A percentile compares a stretch with the other conserved stretches of the same genome.
Evolutionary conservation across 1,139 yeast genomes (phyloP).

Genomic region (Candida glucosophila): DNA sequence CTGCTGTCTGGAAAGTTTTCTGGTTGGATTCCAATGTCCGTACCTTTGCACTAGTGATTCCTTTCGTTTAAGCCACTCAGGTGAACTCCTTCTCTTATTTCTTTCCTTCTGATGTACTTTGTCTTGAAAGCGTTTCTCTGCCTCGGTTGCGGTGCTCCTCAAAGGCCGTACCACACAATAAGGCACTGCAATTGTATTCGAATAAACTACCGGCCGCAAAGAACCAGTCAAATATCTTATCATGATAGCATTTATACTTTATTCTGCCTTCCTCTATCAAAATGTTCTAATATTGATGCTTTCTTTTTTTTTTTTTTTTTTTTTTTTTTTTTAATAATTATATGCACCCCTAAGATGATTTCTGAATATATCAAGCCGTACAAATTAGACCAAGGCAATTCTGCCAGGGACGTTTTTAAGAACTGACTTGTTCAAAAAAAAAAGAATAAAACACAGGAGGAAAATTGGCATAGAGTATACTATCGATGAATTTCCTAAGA

Average conservation of each 20-base stretch:
- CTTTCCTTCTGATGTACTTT: slow-evolving; percentile 9
- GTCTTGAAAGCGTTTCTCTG: slow-evolving; percentile 9
- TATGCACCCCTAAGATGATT: too few species aligned
- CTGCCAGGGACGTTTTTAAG: not conserved
- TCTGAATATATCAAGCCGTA: slow-evolving; percentile 1
- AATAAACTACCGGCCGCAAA: too few species aligned
- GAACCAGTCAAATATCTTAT: too few species aligned
- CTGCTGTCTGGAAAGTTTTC: slow-evolving; percentile 58
- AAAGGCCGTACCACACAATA: too few species aligned
- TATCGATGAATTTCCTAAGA: slow-evolving; percentile 78
- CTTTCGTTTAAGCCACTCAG: slow-evolving; percentile 62
- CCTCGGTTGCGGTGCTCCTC: too few species aligned
- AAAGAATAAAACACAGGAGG: not conserved
- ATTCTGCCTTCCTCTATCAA: too few species aligned
- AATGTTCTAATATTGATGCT: too few species aligned
- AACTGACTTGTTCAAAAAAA: slow-evolving; percentile 1
- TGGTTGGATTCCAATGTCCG: slow-evolving; percentile 63
- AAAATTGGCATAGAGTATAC: too few species aligned
- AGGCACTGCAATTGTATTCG: too few species aligned
- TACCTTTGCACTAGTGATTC: slow-evolving; percentile 53
- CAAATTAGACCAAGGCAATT: not conserved
- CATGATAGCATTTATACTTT: too few species aligned
- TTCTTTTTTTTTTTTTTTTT: too few species aligned
- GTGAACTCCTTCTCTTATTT: slow-evolving; percentile 7
- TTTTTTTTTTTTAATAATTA: too few species aligned